Evolutionary conservation across 2,329 filamentous ascomycete species (phyloP).

Genomic region (Cryphonectria japonica): DNA sequence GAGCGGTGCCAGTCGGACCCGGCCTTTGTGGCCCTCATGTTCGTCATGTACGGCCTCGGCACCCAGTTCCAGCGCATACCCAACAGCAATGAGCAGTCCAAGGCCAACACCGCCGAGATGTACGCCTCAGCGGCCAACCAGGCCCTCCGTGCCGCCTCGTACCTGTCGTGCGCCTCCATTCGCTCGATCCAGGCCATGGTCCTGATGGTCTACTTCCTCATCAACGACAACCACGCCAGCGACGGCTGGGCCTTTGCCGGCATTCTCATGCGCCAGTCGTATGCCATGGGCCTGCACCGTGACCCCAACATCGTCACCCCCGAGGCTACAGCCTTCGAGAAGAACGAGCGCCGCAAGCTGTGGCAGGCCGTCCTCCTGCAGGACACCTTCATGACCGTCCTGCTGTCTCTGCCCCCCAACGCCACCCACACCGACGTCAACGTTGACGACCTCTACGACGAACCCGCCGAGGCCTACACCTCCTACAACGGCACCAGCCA

Average conservation of each 20-base stretch:
- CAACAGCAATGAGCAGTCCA: slow-evolving; percentile 50
- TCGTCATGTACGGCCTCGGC: slow-evolving; percentile 76
- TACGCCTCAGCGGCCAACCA: slow-evolving; percentile 82
- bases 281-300: slow-evolving; percentile 79
- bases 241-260: slow-evolving; percentile 84
- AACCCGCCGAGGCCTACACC: slow-evolving; percentile 44
- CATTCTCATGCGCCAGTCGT: slow-evolving; percentile 75
- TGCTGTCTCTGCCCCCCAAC: slow-evolving; percentile 76
- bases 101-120: slow-evolving; percentile 78
- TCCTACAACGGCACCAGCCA: slow-evolving; percentile 57
- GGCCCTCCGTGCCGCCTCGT: slow-evolving; percentile 74
- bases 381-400: slow-evolving; percentile 79
- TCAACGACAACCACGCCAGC: slow-evolving; percentile 83
- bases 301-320: slow-evolving; percentile 76
- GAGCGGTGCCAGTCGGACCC: slow-evolving; percentile 68
- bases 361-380: slow-evolving; percentile 83
- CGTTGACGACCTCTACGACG: slow-evolving; percentile 73
- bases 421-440: slow-evolving; percentile 80
- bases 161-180: slow-evolving; percentile 74
- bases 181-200: slow-evolving; percentile 80
- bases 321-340: slow-evolving; percentile 69
- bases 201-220: slow-evolving; percentile 79
- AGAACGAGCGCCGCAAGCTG: slow-evolving; percentile 76
- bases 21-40: slow-evolving; percentile 72
- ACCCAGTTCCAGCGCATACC: slow-evolving; percentile 71